Conservation (phyloP, 305 asterid species). For the Andrographis paniculata region DNA sequence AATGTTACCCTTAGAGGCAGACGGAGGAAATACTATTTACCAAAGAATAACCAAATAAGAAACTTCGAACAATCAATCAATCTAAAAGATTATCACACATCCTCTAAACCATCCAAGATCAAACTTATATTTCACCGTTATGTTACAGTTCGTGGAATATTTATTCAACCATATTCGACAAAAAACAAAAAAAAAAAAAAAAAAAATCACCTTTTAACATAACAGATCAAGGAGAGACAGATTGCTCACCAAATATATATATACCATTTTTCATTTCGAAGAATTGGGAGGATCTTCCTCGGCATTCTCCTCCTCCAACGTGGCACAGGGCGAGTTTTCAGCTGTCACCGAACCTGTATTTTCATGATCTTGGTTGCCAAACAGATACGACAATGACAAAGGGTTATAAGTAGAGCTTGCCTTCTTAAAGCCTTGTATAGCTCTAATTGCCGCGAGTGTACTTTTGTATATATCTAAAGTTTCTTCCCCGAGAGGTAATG, state of each 20-base stretch:
- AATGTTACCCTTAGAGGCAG: too few relatives aligned
- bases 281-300: constrained; percentile 27
- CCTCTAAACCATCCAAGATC: not conserved
- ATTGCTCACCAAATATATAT: too few relatives aligned
- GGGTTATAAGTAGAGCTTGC: constrained; percentile 91
- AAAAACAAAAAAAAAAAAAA: too few relatives aligned
- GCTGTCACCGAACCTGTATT: constrained; percentile 62
- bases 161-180: not conserved
- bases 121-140: too few relatives aligned
- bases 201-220: not conserved
- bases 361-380: constrained; percentile 52
- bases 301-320: constrained; percentile 33
- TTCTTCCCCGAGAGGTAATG: constrained; percentile 46
- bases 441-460: constrained; percentile 79
- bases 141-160: not conserved
- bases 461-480: constrained; percentile 62
- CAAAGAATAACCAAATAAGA: too few relatives aligned
- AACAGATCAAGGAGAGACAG: too few relatives aligned
- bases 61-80: too few relatives aligned
- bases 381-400: constrained; percentile 57
- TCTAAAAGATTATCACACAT: too few relatives aligned
- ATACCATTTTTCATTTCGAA: constrained; percentile 23
- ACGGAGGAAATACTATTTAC: too few relatives aligned
- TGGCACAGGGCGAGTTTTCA: constrained; percentile 51
- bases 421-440: constrained; percentile 71